Evolutionary conservation across 257 asterid genomes (phyloP).

Genomic region (Fraxinus anomala): DNA sequence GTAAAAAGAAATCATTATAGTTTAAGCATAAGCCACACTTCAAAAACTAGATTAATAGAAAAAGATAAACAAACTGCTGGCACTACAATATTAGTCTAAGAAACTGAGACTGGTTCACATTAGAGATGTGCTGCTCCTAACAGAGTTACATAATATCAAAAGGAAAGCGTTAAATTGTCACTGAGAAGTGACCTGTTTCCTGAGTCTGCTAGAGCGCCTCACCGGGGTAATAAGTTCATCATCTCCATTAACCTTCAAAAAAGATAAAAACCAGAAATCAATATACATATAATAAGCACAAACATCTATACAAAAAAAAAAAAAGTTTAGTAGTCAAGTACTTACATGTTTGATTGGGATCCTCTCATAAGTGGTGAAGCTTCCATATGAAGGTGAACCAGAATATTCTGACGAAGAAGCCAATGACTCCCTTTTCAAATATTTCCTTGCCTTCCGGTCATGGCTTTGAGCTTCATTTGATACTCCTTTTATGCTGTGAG

Average conservation of each 20-base stretch:
- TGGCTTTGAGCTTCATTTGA: conserved; percentile 55
- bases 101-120: neutral
- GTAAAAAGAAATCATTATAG: too few species aligned
- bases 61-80: neutral
- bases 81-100: neutral
- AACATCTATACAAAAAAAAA: neutral
- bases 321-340: neutral
- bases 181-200: conserved; percentile 50
- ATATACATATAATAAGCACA: neutral
- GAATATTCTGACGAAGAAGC: conserved; percentile 54
- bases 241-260: conserved; percentile 61
- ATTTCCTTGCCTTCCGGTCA: conserved; percentile 38
- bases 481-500: conserved; percentile 34
- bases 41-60: neutral
- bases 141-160: neutral
- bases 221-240: conserved; percentile 87
- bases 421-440: conserved; percentile 59
- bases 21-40: neutral
- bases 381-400: conserved; percentile 75
- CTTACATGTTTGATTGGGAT: conserved; percentile 72
- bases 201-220: conserved; percentile 89
- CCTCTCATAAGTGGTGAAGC: conserved; percentile 91
- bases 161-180: conserved; percentile 20
- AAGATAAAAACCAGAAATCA: neutral
- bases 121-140: neutral